phyloP scores from a whole-genome alignment of 2,329 filamentous ascomycete species.

The Colletotrichum sp. region DNA sequence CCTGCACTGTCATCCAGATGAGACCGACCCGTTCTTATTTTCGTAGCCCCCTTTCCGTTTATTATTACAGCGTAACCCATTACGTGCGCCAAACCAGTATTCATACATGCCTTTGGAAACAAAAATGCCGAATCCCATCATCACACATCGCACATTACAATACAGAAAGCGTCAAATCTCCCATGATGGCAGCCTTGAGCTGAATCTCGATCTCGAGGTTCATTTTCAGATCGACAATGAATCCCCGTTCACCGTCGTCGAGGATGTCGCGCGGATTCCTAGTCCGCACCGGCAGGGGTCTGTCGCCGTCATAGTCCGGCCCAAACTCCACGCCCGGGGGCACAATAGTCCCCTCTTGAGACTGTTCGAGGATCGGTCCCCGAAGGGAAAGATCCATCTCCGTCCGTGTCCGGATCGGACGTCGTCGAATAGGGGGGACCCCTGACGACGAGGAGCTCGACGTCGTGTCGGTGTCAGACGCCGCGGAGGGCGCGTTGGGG shows the following conservation, averaged over 20 bases:
- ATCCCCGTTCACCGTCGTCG: conserved; percentile 13
- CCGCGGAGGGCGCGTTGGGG: not conserved
- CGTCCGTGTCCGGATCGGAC: not conserved
- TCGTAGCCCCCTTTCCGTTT: not conserved
- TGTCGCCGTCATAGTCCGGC: not conserved
- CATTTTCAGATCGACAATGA: conserved; percentile 14
- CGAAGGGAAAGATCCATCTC: conserved; percentile 3
- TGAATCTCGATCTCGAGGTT: conserved; percentile 12
- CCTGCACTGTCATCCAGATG: not conserved
- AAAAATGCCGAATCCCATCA: not conserved
- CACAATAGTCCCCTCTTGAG: not conserved
- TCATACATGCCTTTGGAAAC: not conserved
- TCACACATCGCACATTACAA: not conserved
- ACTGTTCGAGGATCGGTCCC: not conserved
- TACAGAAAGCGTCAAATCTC: conserved; percentile 13
- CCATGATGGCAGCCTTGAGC: conserved; percentile 12
- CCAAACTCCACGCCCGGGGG: conserved; percentile 2
- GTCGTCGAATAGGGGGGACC: not conserved
- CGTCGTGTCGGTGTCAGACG: conserved; percentile 14
- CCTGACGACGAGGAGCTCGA: conserved; percentile 11
- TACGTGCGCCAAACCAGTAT: not conserved
- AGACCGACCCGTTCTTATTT: not conserved
- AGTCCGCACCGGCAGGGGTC: conserved; percentile 1
- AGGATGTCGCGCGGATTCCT: conserved; percentile 16
- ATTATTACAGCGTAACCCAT: not conserved